Percentiles rank a stretch among this genome's conserved stretches.
Conservation (phyloP, 106 monocot species). For the Iris macrosiphon region DNA sequence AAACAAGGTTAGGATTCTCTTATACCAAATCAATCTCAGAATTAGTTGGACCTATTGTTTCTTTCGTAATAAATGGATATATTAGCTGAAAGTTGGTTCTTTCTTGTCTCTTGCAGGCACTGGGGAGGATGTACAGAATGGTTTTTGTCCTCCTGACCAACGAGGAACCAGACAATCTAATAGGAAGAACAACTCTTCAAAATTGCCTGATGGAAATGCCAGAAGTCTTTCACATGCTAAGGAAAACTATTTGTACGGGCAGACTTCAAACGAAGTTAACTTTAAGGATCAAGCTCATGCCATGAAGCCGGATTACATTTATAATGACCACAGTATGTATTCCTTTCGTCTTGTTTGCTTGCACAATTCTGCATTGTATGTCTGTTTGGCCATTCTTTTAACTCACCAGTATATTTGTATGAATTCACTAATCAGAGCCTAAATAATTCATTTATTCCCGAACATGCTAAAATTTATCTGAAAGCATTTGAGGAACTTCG, state of each 20-base stretch:
- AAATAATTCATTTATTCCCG: too few species aligned
- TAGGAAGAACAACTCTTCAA: background rate
- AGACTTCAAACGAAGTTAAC: conserved; percentile 5
- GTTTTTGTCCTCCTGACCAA: conserved; percentile 12
- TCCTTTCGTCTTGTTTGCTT: background rate
- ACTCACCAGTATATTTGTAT: too few species aligned
- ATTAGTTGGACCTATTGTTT: background rate
- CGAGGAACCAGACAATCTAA: conserved; percentile 13
- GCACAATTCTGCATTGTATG: background rate
- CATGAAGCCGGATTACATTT: conserved; percentile 1
- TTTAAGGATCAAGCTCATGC: conserved; percentile 7
- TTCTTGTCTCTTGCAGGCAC: conserved; percentile 11
- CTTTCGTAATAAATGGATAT: background rate
- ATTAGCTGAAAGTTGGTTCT: background rate
- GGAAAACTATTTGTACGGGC: conserved; percentile 5
- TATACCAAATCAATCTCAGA: background rate
- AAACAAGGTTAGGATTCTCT: conserved; percentile 35
- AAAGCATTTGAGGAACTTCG: too few species aligned
- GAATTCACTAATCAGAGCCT: too few species aligned
- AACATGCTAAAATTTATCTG: too few species aligned
- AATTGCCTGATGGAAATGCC: conserved; percentile 12
- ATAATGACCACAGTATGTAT: conserved; percentile 4
- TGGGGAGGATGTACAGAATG: conserved; percentile 19
- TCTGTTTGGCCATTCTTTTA: background rate
- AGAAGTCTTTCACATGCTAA: conserved; percentile 1